Conservation (phyloP, 345 rosid genomes). For the Clausena lansium region DNA sequence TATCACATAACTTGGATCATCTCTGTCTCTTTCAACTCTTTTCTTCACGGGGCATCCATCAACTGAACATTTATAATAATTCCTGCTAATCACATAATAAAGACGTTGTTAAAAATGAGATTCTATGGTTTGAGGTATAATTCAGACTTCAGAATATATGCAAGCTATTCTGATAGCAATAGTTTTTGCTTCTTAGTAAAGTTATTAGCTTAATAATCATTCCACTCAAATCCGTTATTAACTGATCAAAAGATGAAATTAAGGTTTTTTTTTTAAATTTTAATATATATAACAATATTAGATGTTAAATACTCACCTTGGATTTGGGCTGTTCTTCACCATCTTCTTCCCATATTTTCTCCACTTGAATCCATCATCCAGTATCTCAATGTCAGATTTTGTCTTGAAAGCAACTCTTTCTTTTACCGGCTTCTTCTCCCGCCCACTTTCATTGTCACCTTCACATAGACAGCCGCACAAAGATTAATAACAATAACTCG, state of each 20-base stretch:
- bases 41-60: slow-evolving; percentile 89
- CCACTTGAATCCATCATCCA: slow-evolving; percentile 94
- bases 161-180: too few species aligned
- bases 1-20: slow-evolving; percentile 68
- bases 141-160: too few species aligned
- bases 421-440: slow-evolving; percentile 42
- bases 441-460: slow-evolving; percentile 24
- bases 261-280: too few species aligned
- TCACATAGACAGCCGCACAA: neutral
- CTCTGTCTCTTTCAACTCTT: slow-evolving; percentile 82
- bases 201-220: neutral
- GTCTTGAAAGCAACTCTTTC: slow-evolving; percentile 81
- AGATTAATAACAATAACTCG: neutral
- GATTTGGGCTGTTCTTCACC: slow-evolving; percentile 92
- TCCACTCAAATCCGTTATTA: neutral
- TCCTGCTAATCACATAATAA: slow-evolving; percentile 42
- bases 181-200: neutral
- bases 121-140: neutral
- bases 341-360: slow-evolving; percentile 97
- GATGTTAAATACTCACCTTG: slow-evolving; percentile 49
- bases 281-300: neutral
- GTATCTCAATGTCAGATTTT: slow-evolving; percentile 69
- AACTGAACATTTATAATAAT: slow-evolving; percentile 71
- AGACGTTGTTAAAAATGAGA: neutral
- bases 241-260: neutral